Percentiles rank a stretch among this genome's conserved stretches.
Evolutionary conservation across 805 yeast genomes (phyloP).

Genomic region (Spathaspora passalidarum): DNA sequence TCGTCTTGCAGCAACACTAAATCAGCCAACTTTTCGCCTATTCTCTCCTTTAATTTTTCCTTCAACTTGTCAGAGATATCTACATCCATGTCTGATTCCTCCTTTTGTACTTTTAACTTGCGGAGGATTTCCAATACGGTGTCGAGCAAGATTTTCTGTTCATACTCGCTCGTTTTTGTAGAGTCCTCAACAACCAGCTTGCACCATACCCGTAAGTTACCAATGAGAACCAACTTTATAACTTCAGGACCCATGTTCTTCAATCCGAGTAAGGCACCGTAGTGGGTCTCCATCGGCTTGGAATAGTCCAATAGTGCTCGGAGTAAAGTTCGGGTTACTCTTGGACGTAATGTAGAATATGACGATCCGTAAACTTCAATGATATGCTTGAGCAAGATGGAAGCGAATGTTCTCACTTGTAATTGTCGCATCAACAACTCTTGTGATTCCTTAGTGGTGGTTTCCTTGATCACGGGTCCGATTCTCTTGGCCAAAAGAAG

Average conservation of each 20-base stretch:
- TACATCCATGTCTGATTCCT: constrained; percentile 28
- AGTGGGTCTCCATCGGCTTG: constrained; percentile 84
- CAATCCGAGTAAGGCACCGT: constrained; percentile 86
- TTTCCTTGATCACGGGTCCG: constrained; percentile 51
- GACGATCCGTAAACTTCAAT: constrained; percentile 76
- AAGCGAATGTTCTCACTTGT: constrained; percentile 85
- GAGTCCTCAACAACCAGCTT: constrained; percentile 49
- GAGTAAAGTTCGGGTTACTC: constrained; percentile 88
- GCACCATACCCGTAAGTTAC: constrained; percentile 82
- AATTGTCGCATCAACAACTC: constrained; percentile 33
- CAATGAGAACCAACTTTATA: constrained; percentile 75
- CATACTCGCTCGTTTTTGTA: constrained; percentile 29
- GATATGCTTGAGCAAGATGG: constrained; percentile 77
- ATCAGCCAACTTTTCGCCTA: constrained; percentile 59
- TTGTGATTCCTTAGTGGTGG: constrained; percentile 27
- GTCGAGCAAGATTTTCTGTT: constrained; percentile 44
- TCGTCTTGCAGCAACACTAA: constrained; percentile 45
- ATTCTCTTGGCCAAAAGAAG: constrained; percentile 82
- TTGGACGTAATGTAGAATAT: constrained; percentile 84
- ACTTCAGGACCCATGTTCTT: constrained; percentile 85
- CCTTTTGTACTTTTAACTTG: constrained; percentile 36
- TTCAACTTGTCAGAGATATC: constrained; percentile 28
- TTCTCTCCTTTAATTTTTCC: constrained; percentile 48
- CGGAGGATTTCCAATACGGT: constrained; percentile 55
- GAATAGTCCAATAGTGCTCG: constrained; percentile 86